These are phyloP conservation scores for Scheffersomyces parashehatae DNA, from an alignment of 1,139 yeast genomes.

Conservation along the genomic window DNA sequence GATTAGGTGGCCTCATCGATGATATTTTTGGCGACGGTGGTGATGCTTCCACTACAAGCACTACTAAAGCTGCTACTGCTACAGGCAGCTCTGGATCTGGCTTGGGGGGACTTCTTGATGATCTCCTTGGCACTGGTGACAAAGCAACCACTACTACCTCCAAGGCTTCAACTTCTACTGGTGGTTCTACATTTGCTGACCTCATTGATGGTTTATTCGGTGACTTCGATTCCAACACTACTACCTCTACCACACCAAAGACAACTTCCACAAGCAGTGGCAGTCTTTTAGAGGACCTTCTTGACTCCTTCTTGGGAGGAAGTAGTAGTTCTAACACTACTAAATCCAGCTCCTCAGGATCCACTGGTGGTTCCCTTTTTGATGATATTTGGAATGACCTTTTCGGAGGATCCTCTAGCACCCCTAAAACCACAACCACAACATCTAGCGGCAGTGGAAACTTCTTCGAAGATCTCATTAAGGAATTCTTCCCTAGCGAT, in stretches of 20 bases:
- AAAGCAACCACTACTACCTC: constrained; percentile 13
- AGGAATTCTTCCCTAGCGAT: constrained; percentile 9
- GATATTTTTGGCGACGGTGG: constrained; percentile 3
- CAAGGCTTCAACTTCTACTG: constrained; percentile 6
- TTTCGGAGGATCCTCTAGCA: constrained; percentile 8
- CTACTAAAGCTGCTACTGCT: constrained; percentile 9
- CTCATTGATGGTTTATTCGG: constrained; percentile 10
- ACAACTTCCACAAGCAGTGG: constrained; percentile 12
- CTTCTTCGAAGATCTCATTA: constrained; percentile 7
- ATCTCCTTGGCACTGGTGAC: constrained; percentile 3
- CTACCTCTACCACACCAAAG: constrained; percentile 14
- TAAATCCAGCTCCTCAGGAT: constrained; percentile 1
- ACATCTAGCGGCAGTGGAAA: constrained; percentile 7
- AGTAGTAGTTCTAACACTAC: constrained; percentile 7
- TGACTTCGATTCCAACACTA: constrained; percentile 4
- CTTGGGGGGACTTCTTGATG: constrained; percentile 2
- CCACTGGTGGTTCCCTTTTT: constrained; percentile 12
- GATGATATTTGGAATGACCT: constrained; percentile 14
- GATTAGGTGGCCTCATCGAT: constrained; percentile 3
- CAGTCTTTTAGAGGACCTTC: constrained; percentile 7
- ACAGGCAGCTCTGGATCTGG: background rate
- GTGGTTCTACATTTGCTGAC: constrained; percentile 1
- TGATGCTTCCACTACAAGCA: constrained; percentile 10
- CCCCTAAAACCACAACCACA: constrained; percentile 7
- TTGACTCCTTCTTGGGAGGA: constrained; percentile 11